Conservation (phyloP, 805 yeast species). For the Starmerella sirachaensis region DNA sequence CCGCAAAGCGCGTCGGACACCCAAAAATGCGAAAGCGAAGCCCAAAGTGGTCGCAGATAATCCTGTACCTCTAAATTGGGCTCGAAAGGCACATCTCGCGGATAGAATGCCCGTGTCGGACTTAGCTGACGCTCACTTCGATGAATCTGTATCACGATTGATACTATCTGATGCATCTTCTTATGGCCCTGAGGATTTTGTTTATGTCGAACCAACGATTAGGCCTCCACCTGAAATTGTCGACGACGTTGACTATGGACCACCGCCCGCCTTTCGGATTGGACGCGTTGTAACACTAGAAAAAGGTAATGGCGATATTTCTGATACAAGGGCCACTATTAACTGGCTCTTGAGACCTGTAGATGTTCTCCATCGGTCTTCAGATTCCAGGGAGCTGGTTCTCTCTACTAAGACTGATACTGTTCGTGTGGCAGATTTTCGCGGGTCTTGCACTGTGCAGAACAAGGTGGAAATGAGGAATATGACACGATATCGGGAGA, state of each 20-base stretch:
- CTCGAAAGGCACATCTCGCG: slow-evolving; percentile 22
- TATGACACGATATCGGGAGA: slow-evolving; percentile 41
- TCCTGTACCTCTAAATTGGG: slow-evolving; percentile 25
- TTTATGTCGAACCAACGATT: slow-evolving; percentile 4
- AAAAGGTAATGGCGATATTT: slow-evolving; percentile 8
- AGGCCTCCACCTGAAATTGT: not conserved
- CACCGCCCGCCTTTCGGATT: slow-evolving; percentile 86
- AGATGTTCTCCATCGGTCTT: slow-evolving; percentile 56
- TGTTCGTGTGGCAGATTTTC: slow-evolving; percentile 60
- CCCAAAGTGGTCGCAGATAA: too few species aligned
- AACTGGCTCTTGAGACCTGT: slow-evolving; percentile 89
- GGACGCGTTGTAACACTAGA: slow-evolving; percentile 73
- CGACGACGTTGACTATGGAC: slow-evolving; percentile 36
- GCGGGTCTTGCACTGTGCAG: slow-evolving; percentile 64
- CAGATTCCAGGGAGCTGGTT: slow-evolving; percentile 63
- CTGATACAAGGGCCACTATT: slow-evolving; percentile 30
- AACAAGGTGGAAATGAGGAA: slow-evolving; percentile 57
- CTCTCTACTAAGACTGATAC: slow-evolving; percentile 79
- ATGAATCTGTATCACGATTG: not conserved
- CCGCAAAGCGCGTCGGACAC: too few species aligned
- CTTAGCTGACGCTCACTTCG: slow-evolving; percentile 1
- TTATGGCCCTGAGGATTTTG: slow-evolving; percentile 13
- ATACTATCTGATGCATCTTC: slow-evolving; percentile 1
- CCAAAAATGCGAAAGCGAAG: slow-evolving; percentile 1
- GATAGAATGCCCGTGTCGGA: slow-evolving; percentile 20